Evolutionary conservation across 371 early-diverging fungal genomes (phyloP).

Genomic region (Mucor piriformis): DNA sequence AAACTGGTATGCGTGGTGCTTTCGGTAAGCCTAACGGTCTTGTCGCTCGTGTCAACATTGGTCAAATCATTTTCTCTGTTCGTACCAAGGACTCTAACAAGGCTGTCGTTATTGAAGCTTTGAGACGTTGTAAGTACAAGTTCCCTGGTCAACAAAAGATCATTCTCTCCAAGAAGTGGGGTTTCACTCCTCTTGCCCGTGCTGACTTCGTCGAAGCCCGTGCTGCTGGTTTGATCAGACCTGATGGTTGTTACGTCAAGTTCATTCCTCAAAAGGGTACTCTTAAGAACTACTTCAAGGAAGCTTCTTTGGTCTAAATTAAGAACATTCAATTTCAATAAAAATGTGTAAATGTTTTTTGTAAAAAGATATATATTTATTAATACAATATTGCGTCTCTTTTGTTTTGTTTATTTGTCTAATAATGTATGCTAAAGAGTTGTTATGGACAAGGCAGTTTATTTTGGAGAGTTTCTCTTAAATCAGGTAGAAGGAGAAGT

Average conservation of each 20-base stretch:
- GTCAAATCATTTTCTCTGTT: slow-evolving; percentile 98
- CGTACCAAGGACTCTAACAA: slow-evolving; percentile 98
- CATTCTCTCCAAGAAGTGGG: slow-evolving; percentile 99
- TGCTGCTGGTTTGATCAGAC: slow-evolving; percentile 81
- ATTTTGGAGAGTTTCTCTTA: too few relatives aligned
- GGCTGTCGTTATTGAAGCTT: slow-evolving; percentile 96
- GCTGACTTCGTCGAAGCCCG: slow-evolving; percentile 91
- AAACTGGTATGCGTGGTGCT: slow-evolving; percentile 99
- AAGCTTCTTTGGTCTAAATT: slow-evolving; percentile 37
- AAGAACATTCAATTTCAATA: not conserved
- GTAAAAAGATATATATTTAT: too few relatives aligned
- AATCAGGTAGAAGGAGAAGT: too few relatives aligned
- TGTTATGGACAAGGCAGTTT: too few relatives aligned
- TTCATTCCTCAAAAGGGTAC: slow-evolving; percentile 92
- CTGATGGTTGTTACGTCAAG: slow-evolving; percentile 97
- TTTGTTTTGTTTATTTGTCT: too few relatives aligned
- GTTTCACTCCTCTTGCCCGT: slow-evolving; percentile 98
- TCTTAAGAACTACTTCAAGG: slow-evolving; percentile 63
- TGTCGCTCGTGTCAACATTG: slow-evolving; percentile 99
- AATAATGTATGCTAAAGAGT: too few relatives aligned
- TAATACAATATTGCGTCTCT: too few relatives aligned
- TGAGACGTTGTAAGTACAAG: slow-evolving; percentile 98
- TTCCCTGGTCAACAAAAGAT: slow-evolving; percentile 99
- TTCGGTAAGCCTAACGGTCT: slow-evolving; percentile 99
- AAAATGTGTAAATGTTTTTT: not conserved